These are phyloP conservation scores for Coniochaeta sp. DNA, from an alignment of 2,329 filamentous ascomycete genomes.

Conservation along the genomic window DNA sequence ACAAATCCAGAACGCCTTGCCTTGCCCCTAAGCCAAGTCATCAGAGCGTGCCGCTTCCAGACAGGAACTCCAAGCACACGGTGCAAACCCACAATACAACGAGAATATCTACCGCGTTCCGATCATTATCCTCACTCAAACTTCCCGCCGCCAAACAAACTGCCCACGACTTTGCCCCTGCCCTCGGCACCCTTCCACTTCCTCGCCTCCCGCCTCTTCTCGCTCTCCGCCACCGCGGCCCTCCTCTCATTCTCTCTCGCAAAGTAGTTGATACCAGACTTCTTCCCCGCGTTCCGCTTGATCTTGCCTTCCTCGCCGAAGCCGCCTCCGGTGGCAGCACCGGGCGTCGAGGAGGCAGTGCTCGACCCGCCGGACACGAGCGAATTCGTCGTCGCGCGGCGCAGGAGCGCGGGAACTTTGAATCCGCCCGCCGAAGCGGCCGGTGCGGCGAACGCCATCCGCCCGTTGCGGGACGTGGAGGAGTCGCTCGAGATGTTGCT, in stretches of 20 bases:
- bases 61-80: not conserved
- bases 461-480: slow-evolving; percentile 21
- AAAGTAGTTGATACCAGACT: slow-evolving; percentile 54
- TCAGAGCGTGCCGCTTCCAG: not conserved
- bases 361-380: slow-evolving; percentile 30
- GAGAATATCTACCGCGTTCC: not conserved
- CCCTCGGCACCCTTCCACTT: slow-evolving; percentile 51
- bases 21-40: not conserved
- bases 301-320: slow-evolving; percentile 46
- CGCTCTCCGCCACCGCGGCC: slow-evolving; percentile 46
- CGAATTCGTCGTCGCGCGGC: slow-evolving; percentile 65
- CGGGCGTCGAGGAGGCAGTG: not conserved
- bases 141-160: slow-evolving; percentile 48
- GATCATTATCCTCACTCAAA: slow-evolving; percentile 33
- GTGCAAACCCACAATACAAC: not conserved
- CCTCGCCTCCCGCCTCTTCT: slow-evolving; percentile 50
- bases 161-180: slow-evolving; percentile 48
- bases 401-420: slow-evolving; percentile 63
- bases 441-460: slow-evolving; percentile 49
- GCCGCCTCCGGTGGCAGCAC: not conserved
- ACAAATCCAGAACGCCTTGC: not conserved
- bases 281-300: slow-evolving; percentile 53
- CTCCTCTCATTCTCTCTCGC: slow-evolving; percentile 51
- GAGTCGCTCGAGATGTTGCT: slow-evolving; percentile 24
- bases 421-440: slow-evolving; percentile 39